Conservation (phyloP, 176 grass and related monocot genomes). For the Raddia guianensis region DNA sequence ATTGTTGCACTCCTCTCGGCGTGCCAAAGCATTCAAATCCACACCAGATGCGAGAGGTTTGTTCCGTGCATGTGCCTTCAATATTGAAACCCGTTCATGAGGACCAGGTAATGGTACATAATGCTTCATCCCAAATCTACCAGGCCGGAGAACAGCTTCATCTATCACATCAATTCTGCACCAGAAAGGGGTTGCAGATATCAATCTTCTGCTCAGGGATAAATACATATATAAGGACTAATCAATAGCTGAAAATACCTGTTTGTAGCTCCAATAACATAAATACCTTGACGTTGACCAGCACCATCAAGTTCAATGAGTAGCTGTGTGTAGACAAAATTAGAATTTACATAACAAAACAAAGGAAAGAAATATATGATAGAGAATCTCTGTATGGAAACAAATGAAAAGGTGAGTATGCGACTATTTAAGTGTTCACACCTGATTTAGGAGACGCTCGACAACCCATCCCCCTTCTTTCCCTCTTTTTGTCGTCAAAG, state of each 20-base stretch:
- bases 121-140: constrained; percentile 77
- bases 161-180: constrained; percentile 88
- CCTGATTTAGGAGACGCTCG: constrained; percentile 81
- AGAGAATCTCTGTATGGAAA: not conserved
- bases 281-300: constrained; percentile 75
- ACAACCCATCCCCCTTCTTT: constrained; percentile 88
- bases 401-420: not conserved
- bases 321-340: constrained; percentile 53
- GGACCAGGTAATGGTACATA: constrained; percentile 82
- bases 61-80: constrained; percentile 68
- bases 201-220: not conserved
- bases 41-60: constrained; percentile 65
- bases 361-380: not conserved
- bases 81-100: constrained; percentile 63
- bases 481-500: constrained; percentile 86
- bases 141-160: constrained; percentile 75
- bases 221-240: not conserved
- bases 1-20: constrained; percentile 57
- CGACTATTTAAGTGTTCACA: constrained; percentile 27
- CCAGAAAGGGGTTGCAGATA: not conserved
- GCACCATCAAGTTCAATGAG: constrained; percentile 90
- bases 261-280: constrained; percentile 94
- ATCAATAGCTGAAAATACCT: constrained; percentile 49
- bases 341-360: not conserved
- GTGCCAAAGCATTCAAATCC: constrained; percentile 59